phyloP scores from a whole-genome alignment of 495 filamentous ascomycete species.

The Trichoderma virens region DNA sequence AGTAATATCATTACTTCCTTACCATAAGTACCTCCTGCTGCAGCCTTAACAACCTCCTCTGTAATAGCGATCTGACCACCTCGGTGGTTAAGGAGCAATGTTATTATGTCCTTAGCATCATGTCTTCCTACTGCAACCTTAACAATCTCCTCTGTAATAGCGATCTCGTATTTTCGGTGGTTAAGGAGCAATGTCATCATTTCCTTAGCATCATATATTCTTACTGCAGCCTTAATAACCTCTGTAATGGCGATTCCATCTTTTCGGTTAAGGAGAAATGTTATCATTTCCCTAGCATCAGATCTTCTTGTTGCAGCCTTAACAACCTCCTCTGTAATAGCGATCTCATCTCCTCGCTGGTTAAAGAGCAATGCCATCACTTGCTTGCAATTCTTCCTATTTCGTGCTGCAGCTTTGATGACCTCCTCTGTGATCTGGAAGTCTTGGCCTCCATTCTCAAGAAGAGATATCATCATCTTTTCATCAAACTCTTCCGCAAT shows the following conservation, averaged over 20 bases:
- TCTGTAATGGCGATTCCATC: background rate
- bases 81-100: background rate
- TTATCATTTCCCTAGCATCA: background rate
- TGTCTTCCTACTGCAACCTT: background rate
- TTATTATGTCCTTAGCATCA: background rate
- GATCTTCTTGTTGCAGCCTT: background rate
- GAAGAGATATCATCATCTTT: too few species aligned
- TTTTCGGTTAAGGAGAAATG: background rate
- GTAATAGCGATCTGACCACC: background rate
- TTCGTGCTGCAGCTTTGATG: conserved; percentile 11
- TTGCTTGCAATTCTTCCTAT: too few species aligned
- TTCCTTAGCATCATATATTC: background rate
- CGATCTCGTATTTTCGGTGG: background rate
- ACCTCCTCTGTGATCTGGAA: conserved; percentile 16
- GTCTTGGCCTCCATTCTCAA: background rate
- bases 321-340: background rate
- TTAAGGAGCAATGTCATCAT: background rate
- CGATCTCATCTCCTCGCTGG: too few species aligned
- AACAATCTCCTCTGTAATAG: background rate
- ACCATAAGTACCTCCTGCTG: background rate
- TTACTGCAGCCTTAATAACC: background rate
- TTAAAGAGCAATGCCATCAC: conserved; percentile 22
- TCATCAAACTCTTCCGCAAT: too few species aligned
- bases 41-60: background rate
- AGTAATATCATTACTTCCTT: background rate